Evolutionary conservation across 495 filamentous ascomycete species (phyloP), one percentile per base, ranked within the genome.

Genomic region (Polyplosphaeria fusca): DNA sequence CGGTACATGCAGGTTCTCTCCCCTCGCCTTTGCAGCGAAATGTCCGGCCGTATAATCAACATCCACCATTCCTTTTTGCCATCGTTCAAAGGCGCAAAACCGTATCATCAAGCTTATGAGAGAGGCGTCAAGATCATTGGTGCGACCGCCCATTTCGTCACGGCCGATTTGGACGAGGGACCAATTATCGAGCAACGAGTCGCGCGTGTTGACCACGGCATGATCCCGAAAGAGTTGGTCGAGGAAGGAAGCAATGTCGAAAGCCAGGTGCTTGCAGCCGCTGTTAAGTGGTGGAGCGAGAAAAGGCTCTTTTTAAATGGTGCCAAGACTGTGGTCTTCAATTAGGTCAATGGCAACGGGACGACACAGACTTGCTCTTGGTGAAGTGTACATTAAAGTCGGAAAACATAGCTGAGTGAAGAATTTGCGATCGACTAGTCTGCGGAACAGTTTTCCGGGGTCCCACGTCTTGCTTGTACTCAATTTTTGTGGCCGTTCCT

Each of bases 1-100:
- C 82, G 86, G 45, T 89, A 89, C 72, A 89, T 89, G 86, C 86
- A 89, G 72, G 83, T 89, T n/a, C 75, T 89, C 4, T 84, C 79
- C 43, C 84, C 84, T 13, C 77, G 67, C n/a, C 72, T 89, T 24
- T 89, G 85, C 69, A 72, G 78, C 59, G 84, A 79, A 45, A 87
- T 88, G 85, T 81, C 77, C 44, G 85, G 85, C 9, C 78, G 78
- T 47, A 88, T 88, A 71, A 87, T 89, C 82, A 89, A 89, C 72
- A 88, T 89, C 71, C 86, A 89, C 72, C 86, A 89, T 73, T 81
- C 77, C 55, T 89, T 89, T 79, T 63, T 89, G 76, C 86, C 85
- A 2, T 82, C 78, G 26, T 89, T 89, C 77, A 89, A 88, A 76
- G 86, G 86, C 24, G 86, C 86, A 55, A 87, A 86, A 75, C 86